Evolutionary conservation across 2,329 filamentous ascomycete species (phyloP), one percentile per base, ranked within the genome.

Genomic region (Cladobotryum mycophilum): DNA sequence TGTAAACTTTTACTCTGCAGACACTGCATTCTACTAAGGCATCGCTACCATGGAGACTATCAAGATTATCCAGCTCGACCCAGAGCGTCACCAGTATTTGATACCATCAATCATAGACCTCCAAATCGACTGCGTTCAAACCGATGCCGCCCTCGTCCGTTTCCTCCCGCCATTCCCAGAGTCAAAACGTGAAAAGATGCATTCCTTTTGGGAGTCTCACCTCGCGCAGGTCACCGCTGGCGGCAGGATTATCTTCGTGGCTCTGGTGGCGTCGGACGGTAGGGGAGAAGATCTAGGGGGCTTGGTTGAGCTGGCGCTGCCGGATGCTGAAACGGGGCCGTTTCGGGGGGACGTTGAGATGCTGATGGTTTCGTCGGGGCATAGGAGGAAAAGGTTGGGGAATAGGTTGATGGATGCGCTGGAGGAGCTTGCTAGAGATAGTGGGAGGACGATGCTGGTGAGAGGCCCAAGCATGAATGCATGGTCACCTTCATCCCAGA

Each of bases 101-200:
- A 37, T 48, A 18, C 40, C 22, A 9, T 15, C 46, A 34, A 45
- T 55, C 12, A 40, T 53, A 17, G 45, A 44, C 42, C 37, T 53
- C 35, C 53, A 55, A 38, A 47, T 51, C 18, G 45, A 53, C 8
- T 37, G 42, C 22, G 48, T 53, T 45, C 17, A 48, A 4, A 33
- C 15, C 17, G 53, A 55, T 13, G 45, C 46, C 48, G 40, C 48
- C 14, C 48, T 53, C 17, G 44, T 55, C 4, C 51, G 53, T 17
- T 55, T 53, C 53, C 51, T 51, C 25, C 51, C 53, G 20, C 53
- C 53, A n/a, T 55, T 55, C 17, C 46, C 45, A 4, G 12, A 37
- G 6, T 45, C 42, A 17, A 53, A 55, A 45, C 42, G 41, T 4
- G 25, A 37, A 4, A 48, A 47, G 12, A 51, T 55, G 51, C 20